These are phyloP conservation scores for Plasmopara halstedii DNA, from an alignment of 352 stramenopile genomes.

Conservation along the genomic window DNA sequence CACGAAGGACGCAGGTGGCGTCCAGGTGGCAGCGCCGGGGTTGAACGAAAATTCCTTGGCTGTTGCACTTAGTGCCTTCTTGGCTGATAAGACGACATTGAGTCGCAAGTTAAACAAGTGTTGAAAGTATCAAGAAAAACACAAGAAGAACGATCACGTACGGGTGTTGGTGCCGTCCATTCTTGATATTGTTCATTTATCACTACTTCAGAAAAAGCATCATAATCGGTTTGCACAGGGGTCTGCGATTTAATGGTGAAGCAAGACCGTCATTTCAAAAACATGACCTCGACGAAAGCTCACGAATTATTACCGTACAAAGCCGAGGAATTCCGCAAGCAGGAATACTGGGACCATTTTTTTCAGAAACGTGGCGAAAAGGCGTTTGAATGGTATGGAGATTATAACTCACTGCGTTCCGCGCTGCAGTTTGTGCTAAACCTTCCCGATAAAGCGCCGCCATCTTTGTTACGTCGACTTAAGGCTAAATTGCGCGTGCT, in stretches of 20 bases:
- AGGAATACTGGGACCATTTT: conserved; percentile 72
- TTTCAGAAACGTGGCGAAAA: conserved; percentile 60
- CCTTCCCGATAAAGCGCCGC: conserved; percentile 15
- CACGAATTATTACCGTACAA: conserved; percentile 39
- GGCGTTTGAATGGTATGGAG: conserved; percentile 79
- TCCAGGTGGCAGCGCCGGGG: conserved; percentile 49
- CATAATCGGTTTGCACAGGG: conserved; percentile 5
- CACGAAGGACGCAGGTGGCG: conserved; percentile 35
- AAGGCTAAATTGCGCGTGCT: conserved; percentile 45
- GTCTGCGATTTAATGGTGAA: conserved; percentile 1
- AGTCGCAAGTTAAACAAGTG: neutral
- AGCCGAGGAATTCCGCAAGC: conserved; percentile 54
- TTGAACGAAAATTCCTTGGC: conserved; percentile 81
- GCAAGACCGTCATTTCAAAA: conserved; percentile 1
- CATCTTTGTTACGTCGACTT: conserved; percentile 22
- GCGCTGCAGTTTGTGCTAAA: conserved; percentile 27
- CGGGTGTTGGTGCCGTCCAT: conserved; percentile 36
- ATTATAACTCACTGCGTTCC: conserved; percentile 37
- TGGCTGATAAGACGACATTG: conserved; percentile 23
- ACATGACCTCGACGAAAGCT: conserved; percentile 3
- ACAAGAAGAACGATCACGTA: conserved; percentile 17
- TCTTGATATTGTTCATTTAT: conserved; percentile 1
- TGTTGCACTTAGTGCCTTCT: conserved; percentile 51
- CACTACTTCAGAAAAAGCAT: neutral
- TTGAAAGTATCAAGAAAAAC: no score